A percentile compares a stretch with the other conserved stretches of the same genome.
Evolutionary conservation across 2,329 filamentous ascomycete genomes (phyloP).

Genomic region (Teratosphaeria viscida): DNA sequence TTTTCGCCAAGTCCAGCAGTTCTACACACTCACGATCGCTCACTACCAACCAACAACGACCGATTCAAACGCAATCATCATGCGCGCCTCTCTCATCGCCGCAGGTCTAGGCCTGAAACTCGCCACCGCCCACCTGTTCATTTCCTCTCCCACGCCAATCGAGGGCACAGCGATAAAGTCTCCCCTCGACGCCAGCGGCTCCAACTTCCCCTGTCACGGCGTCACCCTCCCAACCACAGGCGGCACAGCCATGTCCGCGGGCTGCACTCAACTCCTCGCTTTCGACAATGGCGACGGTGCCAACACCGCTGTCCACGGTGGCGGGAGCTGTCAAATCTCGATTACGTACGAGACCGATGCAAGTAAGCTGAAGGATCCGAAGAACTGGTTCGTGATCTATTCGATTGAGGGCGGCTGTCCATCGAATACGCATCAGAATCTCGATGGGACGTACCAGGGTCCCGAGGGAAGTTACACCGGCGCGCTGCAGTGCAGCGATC

Average conservation of each 20-base stretch:
- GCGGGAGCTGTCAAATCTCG: slow-evolving; percentile 83
- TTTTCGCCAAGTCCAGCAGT: neutral
- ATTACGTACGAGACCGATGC: slow-evolving; percentile 69
- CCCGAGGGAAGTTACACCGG: slow-evolving; percentile 17
- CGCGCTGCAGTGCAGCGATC: slow-evolving; percentile 5
- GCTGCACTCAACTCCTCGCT: slow-evolving; percentile 48
- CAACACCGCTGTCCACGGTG: slow-evolving; percentile 72
- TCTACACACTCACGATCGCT: neutral
- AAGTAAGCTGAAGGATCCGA: slow-evolving; percentile 42
- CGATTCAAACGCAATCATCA: neutral
- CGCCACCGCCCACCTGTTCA: slow-evolving; percentile 64
- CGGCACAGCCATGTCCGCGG: slow-evolving; percentile 49
- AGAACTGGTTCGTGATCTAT: slow-evolving; percentile 79
- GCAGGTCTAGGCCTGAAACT: slow-evolving; percentile 44
- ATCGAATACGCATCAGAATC: slow-evolving; percentile 48
- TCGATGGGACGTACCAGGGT: slow-evolving; percentile 23
- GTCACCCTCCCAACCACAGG: slow-evolving; percentile 28
- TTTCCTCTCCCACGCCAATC: slow-evolving; percentile 58
- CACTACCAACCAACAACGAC: neutral
- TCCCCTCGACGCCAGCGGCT: slow-evolving; percentile 51
- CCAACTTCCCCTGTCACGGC: slow-evolving; percentile 74
- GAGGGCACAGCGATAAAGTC: slow-evolving; percentile 43
- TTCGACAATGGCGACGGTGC: slow-evolving; percentile 42
- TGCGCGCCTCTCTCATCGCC: slow-evolving; percentile 2
- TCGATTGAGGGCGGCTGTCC: slow-evolving; percentile 82